phyloP scores from a whole-genome alignment of 306 rosid species.

The Dryas drummondii region DNA sequence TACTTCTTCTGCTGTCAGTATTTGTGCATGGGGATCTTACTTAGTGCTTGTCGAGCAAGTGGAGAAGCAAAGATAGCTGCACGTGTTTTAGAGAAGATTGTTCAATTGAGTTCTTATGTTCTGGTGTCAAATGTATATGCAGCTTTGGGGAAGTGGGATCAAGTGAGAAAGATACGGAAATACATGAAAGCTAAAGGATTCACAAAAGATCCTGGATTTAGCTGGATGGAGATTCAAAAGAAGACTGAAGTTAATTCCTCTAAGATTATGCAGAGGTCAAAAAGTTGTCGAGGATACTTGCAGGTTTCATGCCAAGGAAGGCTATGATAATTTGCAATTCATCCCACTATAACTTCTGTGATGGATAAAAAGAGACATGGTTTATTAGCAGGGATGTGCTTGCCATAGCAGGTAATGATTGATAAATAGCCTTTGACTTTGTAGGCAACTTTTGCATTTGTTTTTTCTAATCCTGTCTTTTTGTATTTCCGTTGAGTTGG shows the following conservation, averaged over 20 bases:
- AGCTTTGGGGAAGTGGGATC: slow-evolving; percentile 65
- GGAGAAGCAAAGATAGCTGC: slow-evolving; percentile 49
- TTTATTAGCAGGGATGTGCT: slow-evolving; percentile 26
- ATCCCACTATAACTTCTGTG: slow-evolving; percentile 14
- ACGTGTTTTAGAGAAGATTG: slow-evolving; percentile 40
- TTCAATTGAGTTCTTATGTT: slow-evolving; percentile 37
- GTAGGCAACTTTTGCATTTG: too few relatives aligned
- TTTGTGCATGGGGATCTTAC: slow-evolving; percentile 71
- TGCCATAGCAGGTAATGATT: slow-evolving; percentile 27
- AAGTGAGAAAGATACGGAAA: slow-evolving; percentile 47
- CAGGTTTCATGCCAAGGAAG: slow-evolving; percentile 25
- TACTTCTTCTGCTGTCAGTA: slow-evolving; percentile 79
- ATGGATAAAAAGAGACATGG: slow-evolving; percentile 28
- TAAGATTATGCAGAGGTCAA: slow-evolving; percentile 16
- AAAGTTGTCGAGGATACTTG: slow-evolving; percentile 1
- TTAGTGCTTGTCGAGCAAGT: slow-evolving; percentile 62
- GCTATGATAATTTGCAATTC: slow-evolving; percentile 28
- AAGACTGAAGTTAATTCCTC: slow-evolving; percentile 32
- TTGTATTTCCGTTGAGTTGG: neutral
- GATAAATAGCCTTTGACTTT: slow-evolving; percentile 22
- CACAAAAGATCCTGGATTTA: slow-evolving; percentile 67
- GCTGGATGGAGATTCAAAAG: slow-evolving; percentile 52
- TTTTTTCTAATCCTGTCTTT: neutral
- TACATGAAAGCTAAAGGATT: slow-evolving; percentile 47
- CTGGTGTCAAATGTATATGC: slow-evolving; percentile 60